A percentile compares a stretch with the other conserved stretches of the same genome.
These are phyloP conservation scores for Populus hybrid DNA, from an alignment of 441 rosid species.

Conservation along the genomic window DNA sequence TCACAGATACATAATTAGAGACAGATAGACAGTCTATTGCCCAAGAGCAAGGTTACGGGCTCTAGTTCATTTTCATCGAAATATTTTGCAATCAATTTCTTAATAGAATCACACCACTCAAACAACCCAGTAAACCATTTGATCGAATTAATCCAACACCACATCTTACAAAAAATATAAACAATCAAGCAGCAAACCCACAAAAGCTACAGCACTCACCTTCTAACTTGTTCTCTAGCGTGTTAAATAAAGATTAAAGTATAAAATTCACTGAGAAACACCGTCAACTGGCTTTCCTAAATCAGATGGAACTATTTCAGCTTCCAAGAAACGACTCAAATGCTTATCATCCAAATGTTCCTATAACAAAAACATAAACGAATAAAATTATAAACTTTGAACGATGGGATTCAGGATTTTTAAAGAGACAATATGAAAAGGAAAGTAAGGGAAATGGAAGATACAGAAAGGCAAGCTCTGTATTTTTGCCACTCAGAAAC, in stretches of 20 bases:
- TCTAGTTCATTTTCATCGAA: background rate
- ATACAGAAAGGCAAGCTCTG: conserved; percentile 75
- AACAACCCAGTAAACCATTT: background rate
- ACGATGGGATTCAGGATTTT: background rate
- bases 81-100: background rate
- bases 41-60: too few species aligned
- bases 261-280: conserved; percentile 10
- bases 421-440: background rate
- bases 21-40: background rate
- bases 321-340: conserved; percentile 64
- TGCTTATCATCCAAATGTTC: conserved; percentile 77
- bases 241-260: background rate
- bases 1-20: background rate
- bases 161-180: background rate
- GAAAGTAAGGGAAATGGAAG: background rate
- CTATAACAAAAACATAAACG: conserved; percentile 27
- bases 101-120: background rate
- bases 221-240: background rate
- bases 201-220: background rate
- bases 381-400: background rate
- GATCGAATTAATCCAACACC: background rate
- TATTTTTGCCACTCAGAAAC: conserved; percentile 68
- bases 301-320: conserved; percentile 38
- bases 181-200: background rate
- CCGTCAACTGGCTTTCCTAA: conserved; percentile 29